Evolutionary conservation across 2,329 filamentous ascomycete species (phyloP), one percentile per base, ranked within the genome.

Genomic region (Hypoxylon sp.): DNA sequence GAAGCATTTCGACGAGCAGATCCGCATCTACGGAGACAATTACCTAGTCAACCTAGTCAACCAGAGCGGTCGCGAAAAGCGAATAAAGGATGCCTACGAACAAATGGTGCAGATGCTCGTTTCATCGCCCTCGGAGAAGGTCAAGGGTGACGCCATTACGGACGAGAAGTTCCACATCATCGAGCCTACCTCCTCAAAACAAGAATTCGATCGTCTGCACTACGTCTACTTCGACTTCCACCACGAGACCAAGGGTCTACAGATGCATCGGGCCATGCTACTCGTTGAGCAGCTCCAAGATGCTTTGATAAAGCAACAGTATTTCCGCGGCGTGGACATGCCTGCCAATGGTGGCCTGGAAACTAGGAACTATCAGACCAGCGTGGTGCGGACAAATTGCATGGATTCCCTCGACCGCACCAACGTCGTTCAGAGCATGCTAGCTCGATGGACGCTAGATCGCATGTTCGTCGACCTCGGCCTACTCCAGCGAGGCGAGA

Each of bases 141-240:
- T 85, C 22, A 87, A 93, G 75, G 83, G 87, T 58, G 92, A 95
- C 77, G 78, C 84, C 31, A 80, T 87, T 57, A 92, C 91, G 0
- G 85, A 90, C 42, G 94, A 98, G 77, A 95, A 96, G 79, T 92
- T 97, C 79, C 92, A 90, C 75, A 85, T 91, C 31, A 88, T 97
- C 70, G 92, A 97, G 77, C 84, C 84, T 3, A 89, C 22, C 74
- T 82, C 88, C 50, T 83, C 80, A 39, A 75, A 77, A 60, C 80
- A 92, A 70, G 85, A 90, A 70, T 92, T 92, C 79, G 94, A 98
- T 79, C 91, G 91, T 48, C 83, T 99, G 48, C 95, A 99, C 82
- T 99, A 99, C 80, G 83, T 98, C 75, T 99, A 98, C 83, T 99
- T 99, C 78, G 96, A 99, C 82, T 99, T 97, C 80, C 97, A 99